Evolutionary conservation across 2,329 filamentous ascomycete genomes (phyloP), one percentile per base, ranked within the genome.

Genomic region (Colletotrichum falcatum): DNA sequence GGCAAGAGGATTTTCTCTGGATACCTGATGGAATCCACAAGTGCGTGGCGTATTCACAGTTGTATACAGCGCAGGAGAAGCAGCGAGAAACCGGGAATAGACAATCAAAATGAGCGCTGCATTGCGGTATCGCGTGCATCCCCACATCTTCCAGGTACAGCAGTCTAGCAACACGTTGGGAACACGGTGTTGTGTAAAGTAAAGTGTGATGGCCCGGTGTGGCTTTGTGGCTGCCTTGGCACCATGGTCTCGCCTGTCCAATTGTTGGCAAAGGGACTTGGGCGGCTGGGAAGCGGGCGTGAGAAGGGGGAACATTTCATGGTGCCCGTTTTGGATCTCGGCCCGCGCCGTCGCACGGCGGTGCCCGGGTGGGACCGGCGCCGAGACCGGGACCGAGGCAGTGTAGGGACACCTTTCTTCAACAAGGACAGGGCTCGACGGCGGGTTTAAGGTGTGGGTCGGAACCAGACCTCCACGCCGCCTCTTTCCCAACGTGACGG

Each of bases 351-450:
- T 77, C 54, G 77, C 72, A 75, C 73, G 11, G 73, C 78, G 23
- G 74, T 83, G 35, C 78, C 83, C 28, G 75, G 72, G 42, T 81
- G 80, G 80, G 75, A 80, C 23, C 76, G 75, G 75, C 63, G 44
- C 70, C 2, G 74, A 79, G 72, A 35, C 33, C 33, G 33, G 33
- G 33, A 9, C 33, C 33, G 33, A 35, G 33, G 8, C 5, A 9
- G 33, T n/a, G n/a, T n/a, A n/a, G n/a, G 33, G 7, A 9, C 11
- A 9, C 33, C 7, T 9, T 9, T 35, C 33, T 35, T 9, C 33
- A 35, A 35, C 33, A 35, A 2, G 33, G 33, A 9, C 5, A 2
- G 33, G 33, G 33, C 33, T 35, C 33, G 6, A 35, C 33, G 33
- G 33, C 35, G 35, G 35, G n/a, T n/a, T n/a, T n/a, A n/a, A n/a